Conservation (phyloP, 768 basidiomycete species). For the Suillus tomentosus region DNA sequence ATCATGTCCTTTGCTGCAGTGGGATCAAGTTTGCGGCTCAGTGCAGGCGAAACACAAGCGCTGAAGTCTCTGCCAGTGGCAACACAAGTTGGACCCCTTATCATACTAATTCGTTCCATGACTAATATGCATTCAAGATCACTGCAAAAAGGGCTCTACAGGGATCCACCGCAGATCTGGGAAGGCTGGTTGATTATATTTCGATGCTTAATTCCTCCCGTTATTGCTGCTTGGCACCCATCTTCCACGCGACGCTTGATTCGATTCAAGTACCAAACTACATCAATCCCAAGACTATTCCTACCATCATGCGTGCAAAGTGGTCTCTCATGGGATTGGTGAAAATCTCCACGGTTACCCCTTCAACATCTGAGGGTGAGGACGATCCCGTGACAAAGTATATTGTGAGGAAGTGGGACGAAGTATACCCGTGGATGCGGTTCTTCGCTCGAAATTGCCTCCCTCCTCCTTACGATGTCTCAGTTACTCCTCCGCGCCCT, state of each 20-base stretch:
- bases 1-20: neutral
- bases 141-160: neutral
- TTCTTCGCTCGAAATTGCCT: conserved; percentile 2
- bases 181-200: neutral
- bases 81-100: neutral
- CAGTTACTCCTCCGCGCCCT: neutral
- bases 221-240: neutral
- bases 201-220: neutral
- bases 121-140: neutral
- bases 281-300: neutral
- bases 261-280: conserved; percentile 4
- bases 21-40: neutral
- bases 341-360: neutral
- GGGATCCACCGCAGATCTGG: neutral
- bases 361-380: too few species aligned
- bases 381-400: neutral
- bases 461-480: conserved; percentile 3
- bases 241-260: neutral
- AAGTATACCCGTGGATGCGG: neutral
- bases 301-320: neutral
- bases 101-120: neutral
- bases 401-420: neutral
- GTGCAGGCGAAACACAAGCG: neutral
- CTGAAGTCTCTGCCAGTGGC: neutral
- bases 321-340: neutral